These are phyloP conservation scores for Glomus cerebriforme DNA, from an alignment of 192 early-diverging fungal genomes.

Conservation along the genomic window DNA sequence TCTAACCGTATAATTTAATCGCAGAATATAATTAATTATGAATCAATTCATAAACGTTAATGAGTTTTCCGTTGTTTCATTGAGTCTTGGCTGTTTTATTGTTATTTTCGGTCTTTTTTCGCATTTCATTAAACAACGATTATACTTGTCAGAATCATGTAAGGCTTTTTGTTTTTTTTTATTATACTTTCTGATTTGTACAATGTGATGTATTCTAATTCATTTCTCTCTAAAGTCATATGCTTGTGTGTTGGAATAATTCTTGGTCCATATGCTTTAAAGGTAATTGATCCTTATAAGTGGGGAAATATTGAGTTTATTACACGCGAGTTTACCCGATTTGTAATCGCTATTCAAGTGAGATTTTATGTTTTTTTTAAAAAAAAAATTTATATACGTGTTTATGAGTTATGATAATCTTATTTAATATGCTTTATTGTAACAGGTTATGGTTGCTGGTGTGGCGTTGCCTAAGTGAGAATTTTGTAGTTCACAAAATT, in stretches of 20 bases:
- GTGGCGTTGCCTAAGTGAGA: background rate
- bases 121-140: conserved; percentile 64
- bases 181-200: background rate
- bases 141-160: conserved; percentile 76
- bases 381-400: background rate
- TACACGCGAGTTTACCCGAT: conserved; percentile 67
- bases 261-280: background rate
- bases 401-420: background rate
- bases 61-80: background rate
- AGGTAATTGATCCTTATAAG: background rate
- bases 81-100: conserved; percentile 61
- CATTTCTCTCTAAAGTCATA: conserved; percentile 12
- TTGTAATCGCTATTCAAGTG: conserved; percentile 78
- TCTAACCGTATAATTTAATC: too few relatives aligned
- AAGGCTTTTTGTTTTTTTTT: conserved; percentile 35
- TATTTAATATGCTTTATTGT: background rate
- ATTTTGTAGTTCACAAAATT: background rate
- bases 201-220: background rate
- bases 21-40: too few relatives aligned
- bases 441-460: conserved; percentile 76
- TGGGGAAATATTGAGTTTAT: conserved; percentile 46
- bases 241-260: background rate
- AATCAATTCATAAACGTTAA: background rate
- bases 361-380: background rate
- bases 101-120: conserved; percentile 67